These are phyloP conservation scores for Cercospora citrullina DNA, from an alignment of 2,329 filamentous ascomycete species.

Conservation along the genomic window DNA sequence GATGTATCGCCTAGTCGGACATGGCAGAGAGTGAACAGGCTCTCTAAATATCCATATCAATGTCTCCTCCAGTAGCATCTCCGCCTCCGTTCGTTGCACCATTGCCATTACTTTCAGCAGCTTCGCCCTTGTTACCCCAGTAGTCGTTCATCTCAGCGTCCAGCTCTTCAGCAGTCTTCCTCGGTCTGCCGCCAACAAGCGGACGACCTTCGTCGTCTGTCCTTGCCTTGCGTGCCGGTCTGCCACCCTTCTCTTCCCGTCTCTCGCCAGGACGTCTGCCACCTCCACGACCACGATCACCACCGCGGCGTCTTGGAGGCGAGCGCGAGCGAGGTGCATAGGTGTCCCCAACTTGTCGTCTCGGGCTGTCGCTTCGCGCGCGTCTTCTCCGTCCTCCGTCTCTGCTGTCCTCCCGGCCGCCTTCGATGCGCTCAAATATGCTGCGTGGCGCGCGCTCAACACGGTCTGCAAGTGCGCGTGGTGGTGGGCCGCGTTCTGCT, in stretches of 20 bases:
- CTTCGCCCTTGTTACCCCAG: conserved; percentile 57
- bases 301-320: conserved; percentile 52
- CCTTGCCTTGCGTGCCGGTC: conserved; percentile 39
- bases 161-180: conserved; percentile 87
- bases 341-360: conserved; percentile 70
- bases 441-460: conserved; percentile 56
- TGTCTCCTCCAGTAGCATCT: conserved; percentile 29
- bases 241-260: conserved; percentile 46
- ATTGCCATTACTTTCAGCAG: conserved; percentile 32
- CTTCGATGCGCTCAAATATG: conserved; percentile 63
- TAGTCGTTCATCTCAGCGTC: conserved; percentile 98
- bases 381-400: conserved; percentile 29
- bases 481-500: conserved; percentile 40
- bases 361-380: conserved; percentile 45
- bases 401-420: conserved; percentile 41
- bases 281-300: conserved; percentile 49
- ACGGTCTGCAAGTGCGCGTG: conserved; percentile 46
- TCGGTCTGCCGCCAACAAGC: conserved; percentile 53
- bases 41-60: conserved; percentile 40
- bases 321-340: conserved; percentile 68
- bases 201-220: conserved; percentile 50
- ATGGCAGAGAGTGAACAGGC: not conserved
- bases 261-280: conserved; percentile 50
- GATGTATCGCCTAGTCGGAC: not conserved
- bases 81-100: conserved; percentile 26